phyloP scores from a whole-genome alignment of 306 rosid genomes.

The Canavalia ensiformis region DNA sequence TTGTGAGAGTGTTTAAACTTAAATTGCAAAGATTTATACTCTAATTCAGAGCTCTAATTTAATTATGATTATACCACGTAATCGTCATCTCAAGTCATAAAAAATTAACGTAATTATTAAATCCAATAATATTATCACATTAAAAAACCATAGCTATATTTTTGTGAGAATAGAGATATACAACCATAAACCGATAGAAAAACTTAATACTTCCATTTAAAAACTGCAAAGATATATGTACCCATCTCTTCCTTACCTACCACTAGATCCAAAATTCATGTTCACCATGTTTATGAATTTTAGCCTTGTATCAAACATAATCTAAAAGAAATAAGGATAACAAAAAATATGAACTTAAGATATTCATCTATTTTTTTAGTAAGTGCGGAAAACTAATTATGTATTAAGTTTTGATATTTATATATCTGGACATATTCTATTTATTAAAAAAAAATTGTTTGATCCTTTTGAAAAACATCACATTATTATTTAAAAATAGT shows the following conservation, averaged over 20 bases:
- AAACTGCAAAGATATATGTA: background rate
- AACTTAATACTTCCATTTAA: background rate
- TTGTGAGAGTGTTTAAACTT: background rate
- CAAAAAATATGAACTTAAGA: background rate
- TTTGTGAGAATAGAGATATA: background rate
- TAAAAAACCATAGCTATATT: too few species aligned
- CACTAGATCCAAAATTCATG: background rate
- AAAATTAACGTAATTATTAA: background rate
- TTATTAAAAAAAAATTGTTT: too few species aligned
- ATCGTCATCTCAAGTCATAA: background rate
- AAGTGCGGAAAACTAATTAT: slow-evolving; percentile 13
- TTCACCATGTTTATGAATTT: background rate
- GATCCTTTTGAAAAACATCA: too few species aligned
- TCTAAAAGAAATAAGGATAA: background rate
- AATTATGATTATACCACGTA: too few species aligned
- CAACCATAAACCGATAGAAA: background rate
- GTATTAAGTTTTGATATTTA: background rate
- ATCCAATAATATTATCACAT: background rate
- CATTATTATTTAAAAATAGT: too few species aligned
- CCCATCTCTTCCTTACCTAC: background rate
- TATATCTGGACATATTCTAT: too few species aligned
- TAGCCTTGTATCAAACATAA: background rate
- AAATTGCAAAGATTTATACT: background rate
- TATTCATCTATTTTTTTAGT: background rate
- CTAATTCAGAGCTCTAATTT: too few species aligned